These are phyloP conservation scores for Cucurbita pepo DNA, from an alignment of 306 rosid genomes.

Conservation along the genomic window DNA sequence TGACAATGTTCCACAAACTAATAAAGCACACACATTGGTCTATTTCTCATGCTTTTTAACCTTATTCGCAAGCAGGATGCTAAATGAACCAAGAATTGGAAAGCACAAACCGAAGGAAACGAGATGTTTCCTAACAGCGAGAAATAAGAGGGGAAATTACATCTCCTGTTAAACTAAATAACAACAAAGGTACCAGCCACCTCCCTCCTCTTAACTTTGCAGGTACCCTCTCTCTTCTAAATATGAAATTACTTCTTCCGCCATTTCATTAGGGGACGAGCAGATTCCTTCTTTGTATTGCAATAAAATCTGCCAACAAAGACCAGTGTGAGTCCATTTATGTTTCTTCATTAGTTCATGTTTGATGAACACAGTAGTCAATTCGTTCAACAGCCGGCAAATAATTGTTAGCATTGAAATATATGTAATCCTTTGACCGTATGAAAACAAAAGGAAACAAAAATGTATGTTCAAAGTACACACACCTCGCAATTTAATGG, in stretches of 20 bases:
- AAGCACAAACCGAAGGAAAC: constrained; percentile 34
- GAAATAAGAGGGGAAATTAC: not conserved
- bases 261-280: constrained; percentile 44
- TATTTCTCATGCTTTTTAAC: not conserved
- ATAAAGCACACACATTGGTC: not conserved
- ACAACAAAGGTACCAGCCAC: constrained; percentile 10
- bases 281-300: constrained; percentile 40
- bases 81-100: not conserved
- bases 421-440: not conserved
- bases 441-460: not conserved
- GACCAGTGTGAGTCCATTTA: not conserved
- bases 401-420: not conserved
- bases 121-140: constrained; percentile 47
- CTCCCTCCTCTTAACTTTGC: constrained; percentile 29
- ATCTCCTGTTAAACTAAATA: not conserved
- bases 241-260: constrained; percentile 50
- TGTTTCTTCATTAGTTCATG: not conserved
- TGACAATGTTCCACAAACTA: not conserved
- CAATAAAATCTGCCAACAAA: constrained; percentile 53
- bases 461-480: not conserved
- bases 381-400: not conserved
- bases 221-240: constrained; percentile 64
- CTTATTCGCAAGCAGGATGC: not conserved
- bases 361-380: not conserved
- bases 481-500: constrained; percentile 67